Evolutionary conservation across 805 yeast species (phyloP).

Genomic region (Starmerella ratchasimensis): DNA sequence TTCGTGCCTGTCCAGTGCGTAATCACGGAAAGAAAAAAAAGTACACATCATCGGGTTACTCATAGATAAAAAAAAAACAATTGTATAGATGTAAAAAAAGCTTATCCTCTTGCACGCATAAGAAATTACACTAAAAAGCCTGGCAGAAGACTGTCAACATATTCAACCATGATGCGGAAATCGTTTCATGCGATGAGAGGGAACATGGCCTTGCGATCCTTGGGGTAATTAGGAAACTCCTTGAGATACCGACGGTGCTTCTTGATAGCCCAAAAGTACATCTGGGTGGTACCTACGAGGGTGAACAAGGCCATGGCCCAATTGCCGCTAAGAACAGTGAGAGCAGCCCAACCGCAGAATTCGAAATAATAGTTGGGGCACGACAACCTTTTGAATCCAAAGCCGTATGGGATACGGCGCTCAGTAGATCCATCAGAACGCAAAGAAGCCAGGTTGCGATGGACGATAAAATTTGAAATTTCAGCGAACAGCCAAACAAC

Average conservation of each 20-base stretch:
- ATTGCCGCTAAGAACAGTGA: constrained; percentile 61
- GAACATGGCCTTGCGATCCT: constrained; percentile 60
- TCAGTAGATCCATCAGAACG: constrained; percentile 44
- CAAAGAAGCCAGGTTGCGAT: constrained; percentile 43
- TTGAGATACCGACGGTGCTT: constrained; percentile 57
- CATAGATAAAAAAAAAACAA: no score
- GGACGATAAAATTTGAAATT: constrained; percentile 58
- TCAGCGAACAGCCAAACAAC: constrained; percentile 39
- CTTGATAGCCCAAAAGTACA: constrained; percentile 85
- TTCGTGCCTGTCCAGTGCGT: no score
- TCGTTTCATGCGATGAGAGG: constrained; percentile 51
- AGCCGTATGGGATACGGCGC: constrained; percentile 67
- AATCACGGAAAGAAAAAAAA: no score
- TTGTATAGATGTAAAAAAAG: not conserved
- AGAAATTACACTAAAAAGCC: no score
- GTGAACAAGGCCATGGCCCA: constrained; percentile 63
- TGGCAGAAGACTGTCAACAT: no score
- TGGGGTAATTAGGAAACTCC: constrained; percentile 70
- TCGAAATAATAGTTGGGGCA: constrained; percentile 94
- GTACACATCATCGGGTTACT: no score
- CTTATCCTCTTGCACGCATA: no score
- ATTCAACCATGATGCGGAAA: no score
- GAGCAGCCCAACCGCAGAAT: constrained; percentile 55
- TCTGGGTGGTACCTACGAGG: constrained; percentile 59
- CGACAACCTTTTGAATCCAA: constrained; percentile 66